Percentiles rank a stretch among this genome's conserved stretches.
Evolutionary conservation across 352 stramenopile species (phyloP).

Genomic region (Pythium brachiatum): DNA sequence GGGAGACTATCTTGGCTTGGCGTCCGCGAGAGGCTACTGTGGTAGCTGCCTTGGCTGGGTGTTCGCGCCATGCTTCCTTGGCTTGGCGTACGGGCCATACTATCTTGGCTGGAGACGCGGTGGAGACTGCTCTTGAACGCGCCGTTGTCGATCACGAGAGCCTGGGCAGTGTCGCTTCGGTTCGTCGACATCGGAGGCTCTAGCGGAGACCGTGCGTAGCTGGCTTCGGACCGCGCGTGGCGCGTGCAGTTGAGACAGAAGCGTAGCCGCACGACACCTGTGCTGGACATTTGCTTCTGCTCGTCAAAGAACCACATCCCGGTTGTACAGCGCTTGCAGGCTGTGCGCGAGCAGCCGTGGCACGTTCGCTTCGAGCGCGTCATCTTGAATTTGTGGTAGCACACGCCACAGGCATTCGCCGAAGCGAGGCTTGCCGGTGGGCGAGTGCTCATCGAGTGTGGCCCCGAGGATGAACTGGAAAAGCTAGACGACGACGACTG

Average conservation of each 20-base stretch:
- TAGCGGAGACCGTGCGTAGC: constrained; percentile 2
- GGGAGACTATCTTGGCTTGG: constrained; percentile 11
- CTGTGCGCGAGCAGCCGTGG: constrained; percentile 25
- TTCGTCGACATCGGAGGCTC: constrained; percentile 4
- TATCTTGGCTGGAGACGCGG: constrained; percentile 21
- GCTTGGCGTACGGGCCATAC: constrained; percentile 12
- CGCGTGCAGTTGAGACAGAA: constrained; percentile 38
- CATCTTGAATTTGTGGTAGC: constrained; percentile 37
- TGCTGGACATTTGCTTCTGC: constrained; percentile 30
- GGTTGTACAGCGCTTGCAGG: constrained; percentile 37
- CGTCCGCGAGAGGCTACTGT: constrained; percentile 10
- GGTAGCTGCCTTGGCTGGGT: constrained; percentile 6
- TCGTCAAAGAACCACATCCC: constrained; percentile 35
- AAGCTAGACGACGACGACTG: constrained; percentile 6
- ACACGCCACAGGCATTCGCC: constrained; percentile 31
- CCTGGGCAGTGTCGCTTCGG: constrained; percentile 2
- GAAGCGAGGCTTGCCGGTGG: constrained; percentile 14
- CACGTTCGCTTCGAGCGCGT: constrained; percentile 37
- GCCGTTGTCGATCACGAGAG: constrained; percentile 5
- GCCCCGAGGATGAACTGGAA: constrained; percentile 10
- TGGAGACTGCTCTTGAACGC: constrained; percentile 16
- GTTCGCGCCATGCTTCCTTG: constrained; percentile 7
- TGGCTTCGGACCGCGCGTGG: constrained; percentile 27
- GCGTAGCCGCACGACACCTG: constrained; percentile 28
- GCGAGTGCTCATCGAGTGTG: not conserved